Base-by-base conservation (phyloP, 2,329 filamentous ascomycete species). In the Claviceps quebecensis region DNA sequence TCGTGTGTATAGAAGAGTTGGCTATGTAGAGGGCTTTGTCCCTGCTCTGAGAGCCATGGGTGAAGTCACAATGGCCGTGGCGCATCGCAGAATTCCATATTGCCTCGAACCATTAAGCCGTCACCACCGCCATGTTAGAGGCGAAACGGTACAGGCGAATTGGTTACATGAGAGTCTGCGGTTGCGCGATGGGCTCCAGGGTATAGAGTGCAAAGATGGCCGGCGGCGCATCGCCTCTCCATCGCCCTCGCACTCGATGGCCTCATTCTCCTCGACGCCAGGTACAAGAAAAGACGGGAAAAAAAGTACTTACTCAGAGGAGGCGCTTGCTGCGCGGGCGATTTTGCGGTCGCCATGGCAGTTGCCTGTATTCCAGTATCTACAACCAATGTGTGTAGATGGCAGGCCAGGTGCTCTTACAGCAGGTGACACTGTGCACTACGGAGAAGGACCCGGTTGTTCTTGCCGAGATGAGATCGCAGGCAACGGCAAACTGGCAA, bases 311-410 rank as follows among this genome's bases (percentile, higher is more conserved):
- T 49, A 55, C 53, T 49, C 46, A 51, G 17, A 41, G 48, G 45
- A 22, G 47, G 49, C 47, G 47, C 50, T 44, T 55, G 52, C 40
- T 52, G 54, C 36, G 50, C 49, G 6, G 52, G 45, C 19, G 54
- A 40, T 26, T 54, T 56, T 44, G 53, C 14, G 52, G 52, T 39
- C 38, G 52, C 50, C 48, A 52, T 53, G 9, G 39, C 48, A 17
- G 49, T 22, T 40, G 23, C 11, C 40, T 13, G 17, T n/a, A 3
- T 26, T 17, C 11, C 16, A 16, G 38, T 40, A n/a, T 40, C n/a
- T 17, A 40, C 16, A 8, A 17, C 3, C 14, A 17, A 40, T 17
- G 16, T 8, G 6, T 13, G 41, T 44, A 23, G 11, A 11, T 44
- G 11, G 11, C 22, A 26, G 41, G 17, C 39, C 17, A 22, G 6